These are phyloP conservation scores for Kurtzmaniella quercitrusa DNA, from an alignment of 1,139 yeast genomes.

Conservation along the genomic window DNA sequence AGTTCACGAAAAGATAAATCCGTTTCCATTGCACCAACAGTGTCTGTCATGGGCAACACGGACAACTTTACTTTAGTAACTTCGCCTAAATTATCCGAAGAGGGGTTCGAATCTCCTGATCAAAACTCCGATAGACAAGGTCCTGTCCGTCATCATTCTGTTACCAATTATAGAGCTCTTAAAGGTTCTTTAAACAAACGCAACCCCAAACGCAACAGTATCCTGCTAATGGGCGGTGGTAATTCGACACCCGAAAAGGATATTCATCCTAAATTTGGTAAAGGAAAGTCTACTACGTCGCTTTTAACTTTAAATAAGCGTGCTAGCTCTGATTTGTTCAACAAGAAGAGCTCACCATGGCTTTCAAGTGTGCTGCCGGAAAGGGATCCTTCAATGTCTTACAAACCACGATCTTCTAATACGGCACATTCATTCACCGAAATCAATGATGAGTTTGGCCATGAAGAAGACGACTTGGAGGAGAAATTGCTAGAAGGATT, in stretches of 20 bases:
- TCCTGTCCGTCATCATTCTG: neutral
- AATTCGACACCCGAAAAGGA: neutral
- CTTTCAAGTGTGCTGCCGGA: neutral
- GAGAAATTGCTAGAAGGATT: neutral
- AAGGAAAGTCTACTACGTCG: constrained; percentile 8
- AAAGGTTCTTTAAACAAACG: neutral
- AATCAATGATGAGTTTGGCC: neutral
- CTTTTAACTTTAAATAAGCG: constrained; percentile 1
- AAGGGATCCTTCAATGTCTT: neutral
- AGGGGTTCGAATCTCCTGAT: constrained; percentile 1
- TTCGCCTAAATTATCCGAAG: constrained; percentile 21
- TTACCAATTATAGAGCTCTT: neutral
- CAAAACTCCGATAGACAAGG: constrained; percentile 4
- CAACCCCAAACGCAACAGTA: constrained; percentile 6
- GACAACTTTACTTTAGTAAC: constrained; percentile 19
- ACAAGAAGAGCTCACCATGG: neutral
- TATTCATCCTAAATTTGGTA: neutral
- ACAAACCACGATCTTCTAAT: neutral
- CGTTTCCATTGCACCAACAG: constrained; percentile 2
- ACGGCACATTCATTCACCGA: neutral
- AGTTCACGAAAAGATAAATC: constrained; percentile 15
- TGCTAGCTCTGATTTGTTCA: neutral
- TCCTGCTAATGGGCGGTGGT: constrained; percentile 2
- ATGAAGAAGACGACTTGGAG: neutral
- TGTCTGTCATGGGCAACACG: neutral